Evolutionary conservation across 768 basidiomycete genomes (phyloP).

Genomic region (Pleurotus ostreatus): DNA sequence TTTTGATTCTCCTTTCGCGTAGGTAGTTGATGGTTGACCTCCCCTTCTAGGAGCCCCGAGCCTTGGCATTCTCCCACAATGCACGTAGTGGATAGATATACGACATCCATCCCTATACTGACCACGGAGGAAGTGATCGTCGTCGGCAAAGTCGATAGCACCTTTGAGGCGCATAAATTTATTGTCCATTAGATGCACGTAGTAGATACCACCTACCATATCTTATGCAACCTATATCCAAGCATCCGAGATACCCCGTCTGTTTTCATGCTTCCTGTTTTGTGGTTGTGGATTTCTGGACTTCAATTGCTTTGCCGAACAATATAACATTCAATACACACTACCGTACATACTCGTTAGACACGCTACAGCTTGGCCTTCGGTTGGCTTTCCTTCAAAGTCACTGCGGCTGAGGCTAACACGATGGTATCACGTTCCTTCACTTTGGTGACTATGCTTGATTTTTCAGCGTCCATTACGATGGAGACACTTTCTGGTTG

Average conservation of each 20-base stretch:
- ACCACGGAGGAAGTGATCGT: no score
- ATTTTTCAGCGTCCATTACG: no score
- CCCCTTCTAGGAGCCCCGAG: not conserved
- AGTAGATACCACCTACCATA: no score
- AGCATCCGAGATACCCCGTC: not conserved
- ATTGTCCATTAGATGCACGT: not conserved
- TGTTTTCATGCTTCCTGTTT: not conserved
- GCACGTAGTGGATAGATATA: not conserved
- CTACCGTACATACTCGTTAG: not conserved
- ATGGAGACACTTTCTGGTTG: no score
- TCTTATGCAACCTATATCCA: not conserved
- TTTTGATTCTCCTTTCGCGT: not conserved
- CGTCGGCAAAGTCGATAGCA: not conserved
- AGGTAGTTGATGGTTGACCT: not conserved
- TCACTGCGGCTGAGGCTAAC: slow-evolving; percentile 79
- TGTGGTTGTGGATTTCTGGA: no score
- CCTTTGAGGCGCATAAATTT: not conserved
- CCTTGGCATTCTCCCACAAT: not conserved
- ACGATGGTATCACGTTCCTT: slow-evolving; percentile 78
- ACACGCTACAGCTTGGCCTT: slow-evolving; percentile 61
- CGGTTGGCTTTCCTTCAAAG: slow-evolving; percentile 42
- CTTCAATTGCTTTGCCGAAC: no score
- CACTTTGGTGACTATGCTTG: slow-evolving; percentile 67
- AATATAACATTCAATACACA: no score
- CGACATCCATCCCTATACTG: not conserved